Base-by-base conservation (phyloP, 345 rosid species). In the Lenwebbia sp. region DNA sequence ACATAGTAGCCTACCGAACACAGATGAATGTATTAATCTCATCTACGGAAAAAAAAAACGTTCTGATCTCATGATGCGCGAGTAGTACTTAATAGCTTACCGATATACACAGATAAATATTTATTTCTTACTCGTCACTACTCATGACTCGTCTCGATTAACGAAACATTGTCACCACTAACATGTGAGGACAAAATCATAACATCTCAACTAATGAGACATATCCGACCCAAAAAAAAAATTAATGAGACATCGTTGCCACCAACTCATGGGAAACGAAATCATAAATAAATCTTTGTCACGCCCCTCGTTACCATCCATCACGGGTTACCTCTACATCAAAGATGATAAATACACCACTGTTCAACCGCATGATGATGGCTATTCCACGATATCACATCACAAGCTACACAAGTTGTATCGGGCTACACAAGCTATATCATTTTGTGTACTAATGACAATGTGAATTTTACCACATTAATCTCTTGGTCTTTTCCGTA, bases 271-370 rank as follows among this genome's bases (percentile, higher is more conserved):
- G 37, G 19, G 19, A 6, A 0, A 14, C 4, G 4, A 2, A 60
- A 60, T 60, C 37, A 60, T 60, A 17, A 28, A 28, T 6, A 13
- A 37, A 60, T 60, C 37, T n/a, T 60, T 60, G 19, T 60, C 37
- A 6, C 12, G 6, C 0, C 19, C 0, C 70, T 58, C 1, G 0
- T 8, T 30, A 40, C 70, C 28, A 58, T 58, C 9, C 4, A 58
- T n/a, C 30, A 58, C 0, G 17, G 17, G 14, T n/a, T 5, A n/a
- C 6, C 17, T 60, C 7, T 28, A 14, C 37, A 60, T 60, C 1
- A 28, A 1, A 1, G 1, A 62, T 0, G 0, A 14, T 62, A 30
- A 62, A 28, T 0, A 62, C 41, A 30, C 2, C 22, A 0, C 17
- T 3, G 30, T 30, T 7, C 0, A 30, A 7, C 4, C 2, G 30